Base-by-base conservation (phyloP, 2,329 filamentous ascomycete species). In the Pleoardoris graminearum region DNA sequence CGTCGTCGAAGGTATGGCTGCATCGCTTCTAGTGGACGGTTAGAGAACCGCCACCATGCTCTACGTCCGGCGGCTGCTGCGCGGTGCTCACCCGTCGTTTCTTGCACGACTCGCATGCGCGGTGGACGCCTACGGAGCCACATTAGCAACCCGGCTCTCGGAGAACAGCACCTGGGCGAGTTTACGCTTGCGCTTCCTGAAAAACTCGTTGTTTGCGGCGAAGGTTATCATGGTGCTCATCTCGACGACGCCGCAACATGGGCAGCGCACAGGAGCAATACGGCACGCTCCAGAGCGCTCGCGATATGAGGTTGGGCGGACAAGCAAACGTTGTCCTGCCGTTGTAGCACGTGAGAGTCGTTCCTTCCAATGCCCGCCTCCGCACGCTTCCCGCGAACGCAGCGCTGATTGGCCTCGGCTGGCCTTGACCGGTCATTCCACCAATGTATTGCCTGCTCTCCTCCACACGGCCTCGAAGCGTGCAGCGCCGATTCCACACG, bases 141-240 rank as follows among this genome's bases (percentile, higher is more conserved):
- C 39, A 64, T 70, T 64, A 70, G 67, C 58, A 55, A 27, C 30
- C 43, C 53, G 47, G 47, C 45, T 38, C 14, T 38, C 48, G 54
- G 41, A 45, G 45, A 44, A 57, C 57, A 29, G 44, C 44, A 37
- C 30, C 22, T 16, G 43, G 59, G 53, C 53, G 50, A 21, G 62
- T 65, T 54, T 58, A 70, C 74, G 67, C 57, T 76, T 76, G 41
- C 75, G 69, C 60, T 77, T 77, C 54, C 74, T 61, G 61, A 75
- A 76, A 60, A 73, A 74, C 54, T 75, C 73, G 59, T 75, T 75
- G 50, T 76, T 75, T n/a, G 74, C 73, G 22, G 75, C 74, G 52
- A 77, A 77, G 23, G 74, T 77, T 50, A 75, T 75, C 66, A 76
- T 75, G 21, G 68, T 72, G 39, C 72, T 74, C 73, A 76, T 75